Conservation (phyloP, 306 rosid species). For the Glycine soja region DNA sequence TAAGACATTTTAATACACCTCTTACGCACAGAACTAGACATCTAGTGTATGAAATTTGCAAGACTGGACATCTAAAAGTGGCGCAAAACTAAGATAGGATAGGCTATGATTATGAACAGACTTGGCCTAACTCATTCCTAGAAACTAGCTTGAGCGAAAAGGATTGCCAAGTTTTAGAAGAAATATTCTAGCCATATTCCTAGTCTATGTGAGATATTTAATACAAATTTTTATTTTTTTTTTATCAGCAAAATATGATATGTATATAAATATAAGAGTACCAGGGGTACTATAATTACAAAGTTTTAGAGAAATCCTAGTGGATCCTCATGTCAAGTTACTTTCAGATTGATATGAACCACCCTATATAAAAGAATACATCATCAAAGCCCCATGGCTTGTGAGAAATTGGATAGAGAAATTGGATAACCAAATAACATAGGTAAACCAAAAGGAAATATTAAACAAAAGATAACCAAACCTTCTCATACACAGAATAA, state of each 20-base stretch:
- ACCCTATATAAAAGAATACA: too few species aligned
- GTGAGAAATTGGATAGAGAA: too few species aligned
- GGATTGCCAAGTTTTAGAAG: neutral
- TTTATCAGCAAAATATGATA: too few species aligned
- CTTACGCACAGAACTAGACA: neutral
- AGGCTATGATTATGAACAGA: neutral
- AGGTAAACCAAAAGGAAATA: slow-evolving; percentile 46
- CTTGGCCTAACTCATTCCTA: neutral
- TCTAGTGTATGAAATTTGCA: neutral
- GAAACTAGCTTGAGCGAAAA: neutral
- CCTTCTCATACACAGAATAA: slow-evolving; percentile 92
- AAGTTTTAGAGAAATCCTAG: too few species aligned
- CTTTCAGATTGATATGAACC: too few species aligned
- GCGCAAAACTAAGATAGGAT: neutral
- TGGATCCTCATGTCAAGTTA: too few species aligned
- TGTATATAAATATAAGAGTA: too few species aligned
- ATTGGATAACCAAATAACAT: too few species aligned
- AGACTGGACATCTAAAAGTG: neutral
- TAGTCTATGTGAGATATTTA: neutral
- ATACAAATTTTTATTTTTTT: too few species aligned
- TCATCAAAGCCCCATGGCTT: too few species aligned
- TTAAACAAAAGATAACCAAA: slow-evolving; percentile 48
- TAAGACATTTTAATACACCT: neutral
- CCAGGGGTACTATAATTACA: too few species aligned
- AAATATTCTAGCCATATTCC: neutral